phyloP scores from a whole-genome alignment of 306 rosid genomes.

The Quercus glauca region DNA sequence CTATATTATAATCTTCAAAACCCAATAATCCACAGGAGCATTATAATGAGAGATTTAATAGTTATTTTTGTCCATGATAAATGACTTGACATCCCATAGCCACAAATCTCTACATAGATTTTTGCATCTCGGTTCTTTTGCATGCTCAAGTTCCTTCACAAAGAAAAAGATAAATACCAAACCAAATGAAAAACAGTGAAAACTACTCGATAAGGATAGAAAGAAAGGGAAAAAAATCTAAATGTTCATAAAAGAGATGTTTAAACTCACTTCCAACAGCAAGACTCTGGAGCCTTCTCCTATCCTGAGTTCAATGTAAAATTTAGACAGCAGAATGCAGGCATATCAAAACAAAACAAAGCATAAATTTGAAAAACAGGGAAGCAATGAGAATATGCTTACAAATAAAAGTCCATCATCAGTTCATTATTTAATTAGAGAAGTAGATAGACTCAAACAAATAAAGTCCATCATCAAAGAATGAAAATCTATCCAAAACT shows the following conservation, averaged over 20 bases:
- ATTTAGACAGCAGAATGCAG: neutral
- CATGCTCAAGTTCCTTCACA: constrained; percentile 84
- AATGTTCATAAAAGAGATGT: neutral
- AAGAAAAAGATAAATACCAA: neutral
- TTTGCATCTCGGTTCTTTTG: constrained; percentile 75
- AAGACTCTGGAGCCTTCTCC: too few species aligned
- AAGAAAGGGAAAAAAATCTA: constrained; percentile 6
- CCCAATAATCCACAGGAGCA: constrained; percentile 13
- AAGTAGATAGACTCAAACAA: too few species aligned
- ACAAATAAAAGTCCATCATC: constrained; percentile 26
- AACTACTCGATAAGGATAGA: constrained; percentile 1
- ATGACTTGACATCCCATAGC: constrained; percentile 93
- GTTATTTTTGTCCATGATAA: constrained; percentile 9
- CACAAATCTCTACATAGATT: constrained; percentile 82
- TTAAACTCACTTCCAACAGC: constrained; percentile 49
- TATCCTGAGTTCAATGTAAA: too few species aligned
- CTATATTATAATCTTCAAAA: constrained; percentile 20
- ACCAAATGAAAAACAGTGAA: neutral
- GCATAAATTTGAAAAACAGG: constrained; percentile 15
- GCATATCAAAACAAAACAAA: constrained; percentile 2
- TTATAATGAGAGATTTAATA: constrained; percentile 8
- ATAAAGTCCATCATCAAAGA: too few species aligned
- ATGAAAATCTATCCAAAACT: too few species aligned
- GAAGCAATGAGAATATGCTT: constrained; percentile 28
- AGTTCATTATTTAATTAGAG: too few species aligned